Evolutionary conservation across 768 basidiomycete species (phyloP).

Genomic region (Saitozyma podzolica): DNA sequence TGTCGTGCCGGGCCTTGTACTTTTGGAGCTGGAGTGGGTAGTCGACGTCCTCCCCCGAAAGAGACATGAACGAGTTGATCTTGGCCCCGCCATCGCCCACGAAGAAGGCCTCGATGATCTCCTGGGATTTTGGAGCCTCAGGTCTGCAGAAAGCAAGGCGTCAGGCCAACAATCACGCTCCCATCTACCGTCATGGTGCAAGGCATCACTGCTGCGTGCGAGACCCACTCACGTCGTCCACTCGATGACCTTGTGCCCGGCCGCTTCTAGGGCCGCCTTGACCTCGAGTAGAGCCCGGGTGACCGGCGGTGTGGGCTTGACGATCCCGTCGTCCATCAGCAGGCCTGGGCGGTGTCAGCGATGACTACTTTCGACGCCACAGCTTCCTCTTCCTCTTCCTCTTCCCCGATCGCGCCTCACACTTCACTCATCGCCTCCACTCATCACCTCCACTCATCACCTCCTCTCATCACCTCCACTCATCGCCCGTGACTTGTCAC

Average conservation of each 20-base stretch:
- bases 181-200: background rate
- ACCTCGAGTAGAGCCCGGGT: constrained; percentile 23
- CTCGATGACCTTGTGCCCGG: constrained; percentile 38
- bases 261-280: constrained; percentile 27
- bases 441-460: no score
- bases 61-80: constrained; percentile 20
- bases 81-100: constrained; percentile 32
- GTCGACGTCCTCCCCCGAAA: constrained; percentile 15
- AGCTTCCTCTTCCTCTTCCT: no score
- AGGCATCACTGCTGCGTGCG: background rate
- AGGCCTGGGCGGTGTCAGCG: constrained; percentile 13
- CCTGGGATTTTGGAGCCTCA: constrained; percentile 53
- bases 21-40: constrained; percentile 19
- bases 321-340: constrained; percentile 33
- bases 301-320: constrained; percentile 36
- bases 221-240: constrained; percentile 23
- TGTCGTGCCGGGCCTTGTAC: constrained; percentile 22
- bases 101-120: constrained; percentile 24
- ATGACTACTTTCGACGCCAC: background rate
- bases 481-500: no score
- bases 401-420: no score
- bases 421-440: no score
- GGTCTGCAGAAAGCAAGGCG: constrained; percentile 54
- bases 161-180: background rate
- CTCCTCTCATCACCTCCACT: no score